Evolutionary conservation across 192 early-diverging fungal genomes (phyloP).

Genomic region (Rhizoclosmatium sp.): DNA sequence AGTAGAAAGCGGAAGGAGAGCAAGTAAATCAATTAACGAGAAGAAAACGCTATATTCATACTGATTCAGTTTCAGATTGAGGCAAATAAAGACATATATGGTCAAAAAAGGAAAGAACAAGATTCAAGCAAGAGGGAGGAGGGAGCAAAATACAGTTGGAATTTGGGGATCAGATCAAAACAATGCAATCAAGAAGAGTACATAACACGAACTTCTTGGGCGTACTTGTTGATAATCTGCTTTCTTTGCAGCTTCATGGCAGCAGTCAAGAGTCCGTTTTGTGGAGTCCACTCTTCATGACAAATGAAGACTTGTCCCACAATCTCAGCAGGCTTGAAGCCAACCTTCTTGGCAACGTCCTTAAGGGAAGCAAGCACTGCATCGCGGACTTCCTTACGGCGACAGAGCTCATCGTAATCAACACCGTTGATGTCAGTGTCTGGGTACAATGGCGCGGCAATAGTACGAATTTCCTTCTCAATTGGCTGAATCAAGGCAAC

Average conservation of each 20-base stretch:
- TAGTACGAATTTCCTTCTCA: slow-evolving; percentile 53
- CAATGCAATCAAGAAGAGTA: slow-evolving; percentile 4
- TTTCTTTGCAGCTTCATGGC: slow-evolving; percentile 91
- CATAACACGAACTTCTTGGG: slow-evolving; percentile 22
- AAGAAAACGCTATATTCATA: no score
- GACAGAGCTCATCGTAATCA: slow-evolving; percentile 51
- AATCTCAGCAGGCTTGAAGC: slow-evolving; percentile 79
- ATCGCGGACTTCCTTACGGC: slow-evolving; percentile 38
- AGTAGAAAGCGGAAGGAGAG: no score
- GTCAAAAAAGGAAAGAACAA: neutral
- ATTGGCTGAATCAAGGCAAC: slow-evolving; percentile 79
- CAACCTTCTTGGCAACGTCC: slow-evolving; percentile 64
- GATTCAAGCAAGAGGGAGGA: neutral
- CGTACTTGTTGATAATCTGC: slow-evolving; percentile 75
- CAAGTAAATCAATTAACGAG: no score
- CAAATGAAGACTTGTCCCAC: slow-evolving; percentile 71
- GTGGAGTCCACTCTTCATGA: slow-evolving; percentile 87
- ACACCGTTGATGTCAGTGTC: slow-evolving; percentile 42
- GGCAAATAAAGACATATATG: slow-evolving; percentile 23
- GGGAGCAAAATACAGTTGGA: no score
- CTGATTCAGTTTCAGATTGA: no score
- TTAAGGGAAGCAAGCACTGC: slow-evolving; percentile 64
- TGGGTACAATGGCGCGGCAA: neutral
- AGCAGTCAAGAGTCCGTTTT: slow-evolving; percentile 85
- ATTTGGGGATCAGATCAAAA: no score